Percentiles rank a stretch among this genome's conserved stretches.
Conservation (phyloP, 2,329 filamentous ascomycete genomes). For the Colletotrichum tabaci region DNA sequence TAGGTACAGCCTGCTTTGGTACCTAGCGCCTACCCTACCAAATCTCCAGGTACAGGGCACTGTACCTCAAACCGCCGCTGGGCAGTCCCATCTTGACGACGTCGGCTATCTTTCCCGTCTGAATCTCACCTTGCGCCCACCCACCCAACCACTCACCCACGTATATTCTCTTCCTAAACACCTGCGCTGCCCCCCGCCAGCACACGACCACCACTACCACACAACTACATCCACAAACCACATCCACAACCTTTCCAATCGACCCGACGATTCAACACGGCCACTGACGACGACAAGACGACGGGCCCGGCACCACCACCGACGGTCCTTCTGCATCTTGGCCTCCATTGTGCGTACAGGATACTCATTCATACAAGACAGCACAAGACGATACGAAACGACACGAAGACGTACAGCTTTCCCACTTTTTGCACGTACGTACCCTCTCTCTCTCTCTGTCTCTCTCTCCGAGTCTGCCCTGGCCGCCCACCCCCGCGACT, state of each 20-base stretch:
- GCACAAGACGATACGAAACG: slow-evolving; percentile 6
- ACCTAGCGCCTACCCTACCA: too few species aligned
- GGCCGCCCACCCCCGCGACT: not conserved
- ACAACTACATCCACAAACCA: not conserved
- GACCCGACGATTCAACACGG: not conserved
- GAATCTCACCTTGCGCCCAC: too few species aligned
- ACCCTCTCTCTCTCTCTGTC: slow-evolving; percentile 26
- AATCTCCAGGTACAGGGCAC: too few species aligned
- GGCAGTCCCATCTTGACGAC: slow-evolving; percentile 38
- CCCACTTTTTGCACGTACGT: slow-evolving; percentile 38
- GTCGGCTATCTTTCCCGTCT: slow-evolving; percentile 20
- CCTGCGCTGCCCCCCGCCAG: not conserved
- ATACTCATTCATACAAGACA: too few species aligned
- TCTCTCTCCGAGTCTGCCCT: not conserved
- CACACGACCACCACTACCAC: not conserved
- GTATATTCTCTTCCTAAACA: slow-evolving; percentile 2
- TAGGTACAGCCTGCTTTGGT: too few species aligned
- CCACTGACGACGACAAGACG: slow-evolving; percentile 30
- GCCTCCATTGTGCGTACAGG: too few species aligned
- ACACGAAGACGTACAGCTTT: slow-evolving; percentile 15
- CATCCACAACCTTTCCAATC: not conserved
- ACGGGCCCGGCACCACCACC: slow-evolving; percentile 24
- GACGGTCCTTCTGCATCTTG: slow-evolving; percentile 8
- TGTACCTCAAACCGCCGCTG: slow-evolving; percentile 29
- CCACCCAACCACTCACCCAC: not conserved